A percentile compares a stretch with the other conserved stretches of the same genome.
Evolutionary conservation across 1,284 basidiomycete genomes (phyloP).

Genomic region (Wallemia hederae): DNA sequence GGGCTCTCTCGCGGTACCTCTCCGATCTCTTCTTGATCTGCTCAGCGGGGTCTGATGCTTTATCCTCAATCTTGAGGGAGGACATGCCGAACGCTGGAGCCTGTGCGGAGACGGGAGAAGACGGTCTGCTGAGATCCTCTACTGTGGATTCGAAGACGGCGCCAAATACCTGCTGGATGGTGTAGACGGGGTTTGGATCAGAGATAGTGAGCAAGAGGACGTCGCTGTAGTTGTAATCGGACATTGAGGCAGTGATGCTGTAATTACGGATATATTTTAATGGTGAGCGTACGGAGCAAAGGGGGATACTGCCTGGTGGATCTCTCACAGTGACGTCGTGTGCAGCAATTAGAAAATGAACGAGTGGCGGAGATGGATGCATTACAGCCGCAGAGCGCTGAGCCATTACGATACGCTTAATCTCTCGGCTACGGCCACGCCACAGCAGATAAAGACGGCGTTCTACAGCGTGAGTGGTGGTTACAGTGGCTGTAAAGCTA

Average conservation of each 20-base stretch:
- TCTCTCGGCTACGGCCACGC: constrained; percentile 20
- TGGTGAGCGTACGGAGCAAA: neutral
- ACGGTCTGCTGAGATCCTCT: neutral
- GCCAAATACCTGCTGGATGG: neutral
- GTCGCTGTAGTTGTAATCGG: neutral
- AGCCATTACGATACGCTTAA: constrained; percentile 21
- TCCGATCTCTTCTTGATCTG: neutral
- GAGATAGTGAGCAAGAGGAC: neutral
- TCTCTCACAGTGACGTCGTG: constrained; percentile 12
- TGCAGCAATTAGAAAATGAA: constrained; percentile 6
- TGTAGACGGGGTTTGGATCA: neutral
- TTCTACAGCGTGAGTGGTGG: constrained; percentile 20
- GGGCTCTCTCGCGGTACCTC: neutral
- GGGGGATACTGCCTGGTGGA: constrained; percentile 2
- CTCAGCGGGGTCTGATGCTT: neutral
- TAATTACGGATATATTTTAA: neutral
- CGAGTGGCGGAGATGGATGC: neutral
- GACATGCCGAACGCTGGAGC: neutral
- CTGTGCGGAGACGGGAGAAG: neutral
- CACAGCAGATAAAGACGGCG: constrained; percentile 24
- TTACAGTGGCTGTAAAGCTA: neutral
- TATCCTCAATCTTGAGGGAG: neutral
- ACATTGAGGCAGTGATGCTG: neutral
- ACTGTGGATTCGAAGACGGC: neutral
- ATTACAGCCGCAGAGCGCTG: neutral